These are phyloP conservation scores for Ceratocystis variospora DNA, from an alignment of 2,329 filamentous ascomycete species.

Conservation along the genomic window DNA sequence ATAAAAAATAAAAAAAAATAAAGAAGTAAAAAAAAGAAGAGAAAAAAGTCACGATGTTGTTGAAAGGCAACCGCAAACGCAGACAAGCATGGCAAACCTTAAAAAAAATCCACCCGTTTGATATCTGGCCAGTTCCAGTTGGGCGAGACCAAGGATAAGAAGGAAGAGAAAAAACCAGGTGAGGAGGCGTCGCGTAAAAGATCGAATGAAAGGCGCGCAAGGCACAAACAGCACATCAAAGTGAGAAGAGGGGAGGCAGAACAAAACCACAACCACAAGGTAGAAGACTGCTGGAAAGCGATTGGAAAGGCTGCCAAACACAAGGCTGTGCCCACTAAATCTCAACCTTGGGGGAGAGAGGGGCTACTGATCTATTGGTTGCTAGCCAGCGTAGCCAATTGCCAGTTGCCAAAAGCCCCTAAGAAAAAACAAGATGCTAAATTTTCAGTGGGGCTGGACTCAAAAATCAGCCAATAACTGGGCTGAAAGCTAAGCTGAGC, in stretches of 20 bases:
- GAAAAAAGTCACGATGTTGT: background rate
- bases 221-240: background rate
- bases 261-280: background rate
- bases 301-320: background rate
- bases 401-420: too few relatives aligned
- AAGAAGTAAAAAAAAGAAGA: background rate
- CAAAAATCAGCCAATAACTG: background rate
- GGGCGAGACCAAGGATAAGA: too few relatives aligned
- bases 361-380: background rate
- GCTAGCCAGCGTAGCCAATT: background rate
- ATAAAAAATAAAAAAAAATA: background rate
- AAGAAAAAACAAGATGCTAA: background rate
- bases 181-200: constrained; percentile 14
- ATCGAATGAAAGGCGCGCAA: background rate
- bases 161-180: background rate
- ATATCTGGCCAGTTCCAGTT: constrained; percentile 5
- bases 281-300: background rate
- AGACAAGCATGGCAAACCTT: background rate
- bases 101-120: background rate
- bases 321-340: background rate
- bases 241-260: background rate
- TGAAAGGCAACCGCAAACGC: background rate
- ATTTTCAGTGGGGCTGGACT: background rate
- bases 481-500: background rate
- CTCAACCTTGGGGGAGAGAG: too few relatives aligned